Base-by-base conservation (phyloP, 176 grass and related monocot genomes). In the Eragrostis curvula region DNA sequence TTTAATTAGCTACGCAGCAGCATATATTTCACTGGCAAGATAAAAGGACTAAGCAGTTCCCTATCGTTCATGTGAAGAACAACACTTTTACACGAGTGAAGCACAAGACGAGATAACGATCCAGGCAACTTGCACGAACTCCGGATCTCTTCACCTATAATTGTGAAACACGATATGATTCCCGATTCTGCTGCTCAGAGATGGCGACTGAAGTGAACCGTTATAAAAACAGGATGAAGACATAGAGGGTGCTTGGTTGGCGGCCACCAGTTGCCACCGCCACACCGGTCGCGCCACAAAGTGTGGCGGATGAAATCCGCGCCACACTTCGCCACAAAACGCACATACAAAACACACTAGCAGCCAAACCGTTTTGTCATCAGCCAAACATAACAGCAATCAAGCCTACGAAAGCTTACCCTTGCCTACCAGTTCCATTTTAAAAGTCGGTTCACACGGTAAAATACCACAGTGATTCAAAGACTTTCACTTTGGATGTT, bases 141-240 rank as follows among this genome's bases (percentile, higher is more conserved):
- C 74, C n/a, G 71, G 39, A 42, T 44, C 21, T 44, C 21, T 71
- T 57, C n/a, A 77, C 17, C 32, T 59, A 55, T 66, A 65, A 53
- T 52, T 66, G 50, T 36, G 70, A 85, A 80, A 78, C 66, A 72
- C 63, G 43, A 85, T n/a, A 74, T 17, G 76, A 82, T 77, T 58
- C 76, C 73, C 24, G 17, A 81, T 71, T 76, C 64, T 24, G 78
- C 23, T 73, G 55, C 66, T 24, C 79, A 12, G 12, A 47, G 88
- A 90, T 79, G 50, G 52, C 56, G 71, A 68, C 65, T 50, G 32
- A 78, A 81, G 43, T 20, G 71, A 84, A 53, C 56, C 69, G 61
- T 79, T 39, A 61, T 44, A 49, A 72, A 86, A 44, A 62, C 76
- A 45, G 15, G 74, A 79, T 44, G 46, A 52, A 62, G 43, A 57